Conservation (phyloP, 768 basidiomycete genomes). For the Epithele typhae region DNA sequence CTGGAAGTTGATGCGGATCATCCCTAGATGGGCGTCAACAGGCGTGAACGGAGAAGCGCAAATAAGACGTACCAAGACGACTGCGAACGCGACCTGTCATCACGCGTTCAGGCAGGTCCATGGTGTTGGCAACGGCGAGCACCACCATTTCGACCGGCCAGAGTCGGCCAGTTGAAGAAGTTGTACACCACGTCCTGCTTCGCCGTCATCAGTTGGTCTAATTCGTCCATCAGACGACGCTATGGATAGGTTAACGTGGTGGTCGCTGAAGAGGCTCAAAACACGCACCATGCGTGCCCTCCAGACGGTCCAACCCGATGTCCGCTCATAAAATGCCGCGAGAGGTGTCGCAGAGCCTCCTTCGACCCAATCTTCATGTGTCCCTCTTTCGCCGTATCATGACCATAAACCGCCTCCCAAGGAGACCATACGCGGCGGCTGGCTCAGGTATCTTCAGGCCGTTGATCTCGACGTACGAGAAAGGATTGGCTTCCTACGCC, state of each 20-base stretch:
- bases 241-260: conserved; percentile 27
- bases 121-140: conserved; percentile 95
- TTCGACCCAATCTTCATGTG: conserved; percentile 69
- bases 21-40: conserved; percentile 58
- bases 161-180: conserved; percentile 99
- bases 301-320: conserved; percentile 61
- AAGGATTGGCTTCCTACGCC: conserved; percentile 82
- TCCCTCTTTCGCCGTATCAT: conserved; percentile 58
- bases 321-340: conserved; percentile 68
- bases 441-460: conserved; percentile 93
- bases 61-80: conserved; percentile 63
- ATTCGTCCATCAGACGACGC: conserved; percentile 98
- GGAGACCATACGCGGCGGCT: conserved; percentile 81
- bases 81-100: conserved; percentile 91
- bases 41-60: conserved; percentile 4
- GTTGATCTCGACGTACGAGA: conserved; percentile 97
- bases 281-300: conserved; percentile 79
- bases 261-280: not conserved
- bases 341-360: conserved; percentile 77
- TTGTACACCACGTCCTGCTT: conserved; percentile 99
- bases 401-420: conserved; percentile 94
- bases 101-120: conserved; percentile 94
- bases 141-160: conserved; percentile 87
- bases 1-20: conserved; percentile 88
- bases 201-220: conserved; percentile 92